phyloP scores from a whole-genome alignment of 1,139 yeast genomes.

The Hanseniaspora uvarum region DNA sequence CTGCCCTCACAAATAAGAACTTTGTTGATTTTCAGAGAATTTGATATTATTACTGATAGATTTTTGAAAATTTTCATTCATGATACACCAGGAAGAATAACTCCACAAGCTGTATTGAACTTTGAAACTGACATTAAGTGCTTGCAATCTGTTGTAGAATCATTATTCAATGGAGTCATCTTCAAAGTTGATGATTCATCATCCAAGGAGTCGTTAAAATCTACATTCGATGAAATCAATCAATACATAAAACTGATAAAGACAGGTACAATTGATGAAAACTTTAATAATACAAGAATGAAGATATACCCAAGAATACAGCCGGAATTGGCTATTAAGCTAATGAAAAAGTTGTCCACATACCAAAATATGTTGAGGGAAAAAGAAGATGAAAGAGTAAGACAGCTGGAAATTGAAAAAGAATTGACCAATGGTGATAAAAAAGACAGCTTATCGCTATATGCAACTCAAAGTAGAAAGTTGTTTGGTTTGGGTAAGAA shows the following conservation, averaged over 20 bases:
- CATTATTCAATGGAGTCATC: slow-evolving; percentile 28
- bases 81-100: slow-evolving; percentile 36
- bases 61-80: slow-evolving; percentile 52
- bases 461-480: slow-evolving; percentile 9
- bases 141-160: slow-evolving; percentile 43
- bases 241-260: slow-evolving; percentile 52
- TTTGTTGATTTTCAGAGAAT: slow-evolving; percentile 70
- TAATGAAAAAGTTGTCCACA: slow-evolving; percentile 38
- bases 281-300: slow-evolving; percentile 47
- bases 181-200: slow-evolving; percentile 21
- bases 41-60: slow-evolving; percentile 71
- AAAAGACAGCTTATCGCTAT: neutral
- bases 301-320: slow-evolving; percentile 52
- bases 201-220: slow-evolving; percentile 36
- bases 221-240: slow-evolving; percentile 49
- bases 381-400: slow-evolving; percentile 3
- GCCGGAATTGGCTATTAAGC: slow-evolving; percentile 46
- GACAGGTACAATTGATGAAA: slow-evolving; percentile 40
- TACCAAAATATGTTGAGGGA: slow-evolving; percentile 18
- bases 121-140: slow-evolving; percentile 54
- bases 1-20: slow-evolving; percentile 72
- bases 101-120: slow-evolving; percentile 44
- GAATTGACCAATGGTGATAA: neutral
- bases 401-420: neutral
- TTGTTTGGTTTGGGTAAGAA: slow-evolving; percentile 7